Percentiles rank a stretch among this genome's conserved stretches.
Evolutionary conservation across 345 rosid species (phyloP).

Genomic region (Salix udensis): DNA sequence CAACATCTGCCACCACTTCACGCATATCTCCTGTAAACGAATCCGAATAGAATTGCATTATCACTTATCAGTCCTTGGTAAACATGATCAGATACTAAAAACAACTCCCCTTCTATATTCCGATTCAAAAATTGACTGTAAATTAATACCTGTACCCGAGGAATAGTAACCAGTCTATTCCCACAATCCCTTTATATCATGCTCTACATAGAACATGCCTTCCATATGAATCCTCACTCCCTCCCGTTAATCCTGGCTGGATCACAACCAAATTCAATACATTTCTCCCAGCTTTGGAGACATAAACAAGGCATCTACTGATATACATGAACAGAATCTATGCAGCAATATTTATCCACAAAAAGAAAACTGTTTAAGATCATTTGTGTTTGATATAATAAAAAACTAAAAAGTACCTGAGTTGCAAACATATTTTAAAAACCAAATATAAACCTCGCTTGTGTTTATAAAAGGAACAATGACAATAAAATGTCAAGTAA

Average conservation of each 20-base stretch:
- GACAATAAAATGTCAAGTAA: too few species aligned
- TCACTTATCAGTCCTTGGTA: constrained; percentile 8
- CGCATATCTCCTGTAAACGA: constrained; percentile 79
- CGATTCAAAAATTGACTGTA: too few species aligned
- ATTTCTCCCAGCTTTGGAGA: background rate
- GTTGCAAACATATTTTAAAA: too few species aligned
- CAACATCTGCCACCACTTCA: constrained; percentile 65
- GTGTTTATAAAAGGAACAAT: too few species aligned
- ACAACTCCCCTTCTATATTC: too few species aligned
- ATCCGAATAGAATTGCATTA: constrained; percentile 89
- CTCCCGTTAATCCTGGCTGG: constrained; percentile 93
- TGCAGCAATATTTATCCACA: background rate
- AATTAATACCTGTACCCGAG: constrained; percentile 47
- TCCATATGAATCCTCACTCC: constrained; percentile 80
- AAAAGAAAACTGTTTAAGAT: too few species aligned
- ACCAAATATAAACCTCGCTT: too few species aligned
- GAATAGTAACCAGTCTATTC: constrained; percentile 73
- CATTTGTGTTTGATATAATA: background rate
- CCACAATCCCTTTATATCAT: constrained; percentile 66
- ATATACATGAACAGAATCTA: background rate
- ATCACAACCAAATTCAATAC: background rate
- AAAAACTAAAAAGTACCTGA: too few species aligned
- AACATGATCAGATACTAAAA: constrained; percentile 1
- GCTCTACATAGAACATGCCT: constrained; percentile 72
- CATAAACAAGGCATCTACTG: background rate